A percentile compares a stretch with the other conserved stretches of the same genome.
Conservation (phyloP, 495 filamentous ascomycete species). For the Hamigera avellanea region DNA sequence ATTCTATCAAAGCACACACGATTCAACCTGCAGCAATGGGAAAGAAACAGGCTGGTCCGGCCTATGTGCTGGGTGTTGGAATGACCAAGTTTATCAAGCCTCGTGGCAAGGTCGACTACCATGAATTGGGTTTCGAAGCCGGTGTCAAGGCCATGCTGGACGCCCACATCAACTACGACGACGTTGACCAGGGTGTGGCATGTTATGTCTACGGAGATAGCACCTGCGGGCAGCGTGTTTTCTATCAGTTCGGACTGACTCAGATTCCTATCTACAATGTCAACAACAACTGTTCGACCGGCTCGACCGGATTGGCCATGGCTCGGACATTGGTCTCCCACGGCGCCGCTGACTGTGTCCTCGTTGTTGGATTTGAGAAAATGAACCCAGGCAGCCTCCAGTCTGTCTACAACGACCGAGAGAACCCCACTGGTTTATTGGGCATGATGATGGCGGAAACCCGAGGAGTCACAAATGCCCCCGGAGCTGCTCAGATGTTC, state of each 20-base stretch:
- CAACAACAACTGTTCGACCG: conserved; percentile 97
- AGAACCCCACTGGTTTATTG: conserved; percentile 61
- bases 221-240: conserved; percentile 91
- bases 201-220: conserved; percentile 97
- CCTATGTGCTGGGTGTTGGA: conserved; percentile 92
- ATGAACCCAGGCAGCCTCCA: conserved; percentile 87
- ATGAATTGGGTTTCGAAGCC: conserved; percentile 83
- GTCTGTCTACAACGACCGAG: conserved; percentile 67
- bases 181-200: conserved; percentile 90
- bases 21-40: conserved; percentile 20
- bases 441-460: conserved; percentile 72
- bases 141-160: conserved; percentile 94
- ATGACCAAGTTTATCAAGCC: conserved; percentile 99
- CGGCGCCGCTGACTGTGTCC: conserved; percentile 71
- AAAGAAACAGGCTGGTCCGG: conserved; percentile 38
- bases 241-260: conserved; percentile 98
- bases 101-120: conserved; percentile 59
- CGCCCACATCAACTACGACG: conserved; percentile 91
- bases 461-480: conserved; percentile 65
- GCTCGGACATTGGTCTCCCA: conserved; percentile 68
- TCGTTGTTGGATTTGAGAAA: conserved; percentile 96
- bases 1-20: neutral
- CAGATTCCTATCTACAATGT: conserved; percentile 93
- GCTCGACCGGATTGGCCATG: conserved; percentile 78
- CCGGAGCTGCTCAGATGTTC: conserved; percentile 85